Evolutionary conservation across 2,329 filamentous ascomycete species (phyloP).

Genomic region (Phyllosticta citriasiana): DNA sequence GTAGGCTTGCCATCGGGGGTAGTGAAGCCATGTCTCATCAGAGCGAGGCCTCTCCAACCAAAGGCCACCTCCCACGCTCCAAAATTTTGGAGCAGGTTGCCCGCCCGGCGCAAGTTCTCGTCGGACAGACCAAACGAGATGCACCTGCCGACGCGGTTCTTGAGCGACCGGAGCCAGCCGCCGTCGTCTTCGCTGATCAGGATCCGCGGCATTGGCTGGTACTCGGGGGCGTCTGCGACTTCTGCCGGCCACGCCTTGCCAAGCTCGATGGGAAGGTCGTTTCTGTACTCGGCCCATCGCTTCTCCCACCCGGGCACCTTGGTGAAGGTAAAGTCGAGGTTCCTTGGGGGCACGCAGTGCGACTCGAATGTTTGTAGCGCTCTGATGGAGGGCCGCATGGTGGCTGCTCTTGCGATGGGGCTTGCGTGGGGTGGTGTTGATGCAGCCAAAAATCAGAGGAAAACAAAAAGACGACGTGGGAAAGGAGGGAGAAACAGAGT

Average conservation of each 20-base stretch:
- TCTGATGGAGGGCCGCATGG: background rate
- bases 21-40: no score
- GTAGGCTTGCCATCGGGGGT: no score
- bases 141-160: slow-evolving; percentile 60
- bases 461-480: background rate
- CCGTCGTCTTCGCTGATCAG: background rate
- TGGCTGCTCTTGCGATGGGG: no score
- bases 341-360: background rate
- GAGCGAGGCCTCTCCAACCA: background rate
- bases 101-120: slow-evolving; percentile 49
- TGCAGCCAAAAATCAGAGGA: background rate
- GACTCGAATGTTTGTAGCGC: background rate
- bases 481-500: no score
- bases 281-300: no score
- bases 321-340: background rate
- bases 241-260: no score
- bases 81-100: slow-evolving; percentile 50
- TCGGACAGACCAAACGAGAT: slow-evolving; percentile 58
- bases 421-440: background rate
- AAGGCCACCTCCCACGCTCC: background rate
- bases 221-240: background rate
- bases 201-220: background rate
- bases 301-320: background rate
- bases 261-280: background rate
- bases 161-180: slow-evolving; percentile 58